Evolutionary conservation across 768 basidiomycete genomes (phyloP).

Genomic region (Crepidotus variabilis): DNA sequence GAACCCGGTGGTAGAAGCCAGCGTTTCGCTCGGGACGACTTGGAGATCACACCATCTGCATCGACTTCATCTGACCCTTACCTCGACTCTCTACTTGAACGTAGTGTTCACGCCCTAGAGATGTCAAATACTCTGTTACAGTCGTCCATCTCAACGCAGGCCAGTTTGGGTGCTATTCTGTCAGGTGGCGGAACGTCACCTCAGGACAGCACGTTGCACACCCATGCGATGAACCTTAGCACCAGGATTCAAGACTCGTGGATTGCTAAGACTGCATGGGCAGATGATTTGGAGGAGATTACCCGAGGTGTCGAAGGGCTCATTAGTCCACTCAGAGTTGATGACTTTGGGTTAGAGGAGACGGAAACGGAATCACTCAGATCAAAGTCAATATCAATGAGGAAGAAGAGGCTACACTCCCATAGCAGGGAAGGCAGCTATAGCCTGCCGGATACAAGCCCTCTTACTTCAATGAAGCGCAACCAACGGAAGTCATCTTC

Average conservation of each 20-base stretch:
- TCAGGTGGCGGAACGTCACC: constrained; percentile 34
- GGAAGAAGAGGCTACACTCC: constrained; percentile 7
- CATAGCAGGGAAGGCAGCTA: constrained; percentile 13
- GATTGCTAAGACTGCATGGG: constrained; percentile 53
- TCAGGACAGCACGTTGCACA: constrained; percentile 43
- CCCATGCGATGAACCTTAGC: constrained; percentile 48
- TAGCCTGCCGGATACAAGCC: constrained; percentile 20
- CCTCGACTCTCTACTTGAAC: constrained; percentile 74
- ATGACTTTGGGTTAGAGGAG: not conserved
- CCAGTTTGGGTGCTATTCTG: constrained; percentile 44
- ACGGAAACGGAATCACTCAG: not conserved
- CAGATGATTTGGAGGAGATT: constrained; percentile 65
- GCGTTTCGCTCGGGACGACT: not conserved
- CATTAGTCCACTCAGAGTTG: constrained; percentile 25
- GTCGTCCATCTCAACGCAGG: constrained; percentile 70
- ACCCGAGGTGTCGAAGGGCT: constrained; percentile 58
- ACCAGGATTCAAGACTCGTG: constrained; percentile 44
- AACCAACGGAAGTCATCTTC: constrained; percentile 46
- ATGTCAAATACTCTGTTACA: constrained; percentile 80
- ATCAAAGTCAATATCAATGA: not conserved
- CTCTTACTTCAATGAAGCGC: constrained; percentile 15
- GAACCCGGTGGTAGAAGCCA: not conserved
- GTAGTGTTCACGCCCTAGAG: constrained; percentile 82
- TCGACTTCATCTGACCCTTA: constrained; percentile 43
- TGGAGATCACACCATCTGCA: constrained; percentile 8